Evolutionary conservation across 257 asterid species (phyloP), one percentile per base, ranked within the genome.

Genomic region (Penstemon eatonii): DNA sequence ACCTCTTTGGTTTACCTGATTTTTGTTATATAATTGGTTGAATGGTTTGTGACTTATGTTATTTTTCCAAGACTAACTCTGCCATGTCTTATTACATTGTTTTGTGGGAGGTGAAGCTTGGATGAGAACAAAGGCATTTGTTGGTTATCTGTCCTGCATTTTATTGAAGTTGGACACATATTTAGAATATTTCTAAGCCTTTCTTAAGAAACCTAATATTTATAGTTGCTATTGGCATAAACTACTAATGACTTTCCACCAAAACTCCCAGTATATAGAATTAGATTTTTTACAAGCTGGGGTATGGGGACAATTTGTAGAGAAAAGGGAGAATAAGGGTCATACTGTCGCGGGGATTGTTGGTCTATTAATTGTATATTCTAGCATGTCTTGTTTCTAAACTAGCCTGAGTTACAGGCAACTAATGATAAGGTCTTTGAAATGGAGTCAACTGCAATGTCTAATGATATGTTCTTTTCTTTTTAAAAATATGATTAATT

Each of bases 381-480:
- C 33, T 53, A 7, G 58, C 53, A 39, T 15, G 18, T 40, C 5
- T 40, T n/a, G 15, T 25, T 36, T 57, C 39, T 8, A 33, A 45
- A 36, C 60, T 36, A 68, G 41, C 19, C 41, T 36, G 47, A 42
- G 18, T n/a, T 40, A 0, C 33, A 25, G 67, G 36, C 58, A 39
- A 59, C 71, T 57, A 13, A 37, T 36, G 65, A 46, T 47, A 63
- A 19, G 19, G 15, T 54, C 41, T 49, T 19, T 54, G 58, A 9
- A 9, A 72, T 63, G 65, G 68, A 52, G 62, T 19, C 73, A 55
- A 56, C 51, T 56, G 10, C 62, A 18, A 52, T 56, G 45, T 70
- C 42, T 49, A 5, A 13, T 40, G 18, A 19, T 40, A 37, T 47
- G 15, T 57, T 55, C 63, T 37, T 44, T 57, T n/a, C n/a, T 60